A percentile compares a stretch with the other conserved stretches of the same genome.
Evolutionary conservation across 148 eudicot species (phyloP).

Genomic region (Heliamphora exappendiculata): DNA sequence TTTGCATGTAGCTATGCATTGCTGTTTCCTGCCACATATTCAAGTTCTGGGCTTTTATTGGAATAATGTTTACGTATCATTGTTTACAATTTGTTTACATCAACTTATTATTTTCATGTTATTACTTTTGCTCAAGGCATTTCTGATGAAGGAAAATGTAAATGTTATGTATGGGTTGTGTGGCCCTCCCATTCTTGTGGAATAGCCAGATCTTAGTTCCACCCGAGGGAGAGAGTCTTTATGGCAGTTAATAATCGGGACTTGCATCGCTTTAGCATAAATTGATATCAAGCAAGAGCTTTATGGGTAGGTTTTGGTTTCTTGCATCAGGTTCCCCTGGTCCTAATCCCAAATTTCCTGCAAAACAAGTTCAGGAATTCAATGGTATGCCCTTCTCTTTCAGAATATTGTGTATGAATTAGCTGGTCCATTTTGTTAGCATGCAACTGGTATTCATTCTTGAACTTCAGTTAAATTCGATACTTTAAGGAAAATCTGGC

Average conservation of each 20-base stretch:
- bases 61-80: conserved; percentile 83
- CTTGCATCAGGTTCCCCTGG: conserved; percentile 70
- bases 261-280: neutral
- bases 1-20: conserved; percentile 72
- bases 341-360: conserved; percentile 60
- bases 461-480: neutral
- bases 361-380: conserved; percentile 75
- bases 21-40: conserved; percentile 94
- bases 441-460: neutral
- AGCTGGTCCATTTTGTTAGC: neutral
- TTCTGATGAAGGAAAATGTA: neutral
- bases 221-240: neutral
- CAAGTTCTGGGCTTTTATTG: conserved; percentile 91
- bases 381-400: conserved; percentile 46
- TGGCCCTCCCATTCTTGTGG: neutral
- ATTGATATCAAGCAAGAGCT: neutral
- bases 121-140: neutral
- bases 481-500: neutral
- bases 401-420: too few relatives aligned
- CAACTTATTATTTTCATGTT: neutral
- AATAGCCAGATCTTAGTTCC: too few relatives aligned
- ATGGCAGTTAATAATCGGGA: neutral
- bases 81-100: neutral
- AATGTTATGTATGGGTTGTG: neutral
- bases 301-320: conserved; percentile 13